Conservation (phyloP, 2,329 filamentous ascomycete genomes). For the Fusarium circinatum region DNA sequence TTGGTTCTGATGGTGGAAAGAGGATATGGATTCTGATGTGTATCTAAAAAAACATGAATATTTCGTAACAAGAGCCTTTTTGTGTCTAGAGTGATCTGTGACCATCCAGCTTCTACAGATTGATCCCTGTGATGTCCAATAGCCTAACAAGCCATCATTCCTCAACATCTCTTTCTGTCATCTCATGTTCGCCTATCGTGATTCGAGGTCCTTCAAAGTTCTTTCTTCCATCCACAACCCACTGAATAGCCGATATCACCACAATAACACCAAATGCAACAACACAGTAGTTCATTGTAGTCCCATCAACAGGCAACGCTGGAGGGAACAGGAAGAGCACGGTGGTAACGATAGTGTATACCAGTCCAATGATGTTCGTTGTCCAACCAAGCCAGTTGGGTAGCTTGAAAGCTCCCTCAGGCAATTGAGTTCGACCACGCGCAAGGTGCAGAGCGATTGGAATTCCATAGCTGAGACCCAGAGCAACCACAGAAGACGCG, state of each 20-base stretch:
- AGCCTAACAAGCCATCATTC: not conserved
- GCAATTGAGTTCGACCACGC: slow-evolving; percentile 71
- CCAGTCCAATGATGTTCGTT: slow-evolving; percentile 59
- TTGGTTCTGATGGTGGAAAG: not conserved
- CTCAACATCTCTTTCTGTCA: not conserved
- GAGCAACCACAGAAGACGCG: slow-evolving; percentile 75
- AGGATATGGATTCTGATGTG: not conserved
- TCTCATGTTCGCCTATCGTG: not conserved
- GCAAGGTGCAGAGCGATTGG: slow-evolving; percentile 76
- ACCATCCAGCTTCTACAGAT: too few relatives aligned
- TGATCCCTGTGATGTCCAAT: accelerated
- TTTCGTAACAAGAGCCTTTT: not conserved
- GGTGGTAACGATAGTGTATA: slow-evolving; percentile 73
- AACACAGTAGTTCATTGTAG: slow-evolving; percentile 72
- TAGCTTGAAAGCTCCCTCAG: slow-evolving; percentile 56
- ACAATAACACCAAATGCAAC: slow-evolving; percentile 59
- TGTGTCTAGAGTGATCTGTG: accelerated
- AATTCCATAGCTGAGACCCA: slow-evolving; percentile 79
- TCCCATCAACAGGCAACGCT: slow-evolving; percentile 68
- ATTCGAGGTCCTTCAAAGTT: slow-evolving; percentile 47
- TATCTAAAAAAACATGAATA: not conserved
- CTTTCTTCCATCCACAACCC: slow-evolving; percentile 59
- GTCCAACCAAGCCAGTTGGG: slow-evolving; percentile 51
- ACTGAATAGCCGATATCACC: slow-evolving; percentile 54
- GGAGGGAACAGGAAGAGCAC: slow-evolving; percentile 80